These are phyloP conservation scores for Elongisporangium prolatum DNA, from an alignment of 352 stramenopile genomes.

Conservation along the genomic window DNA sequence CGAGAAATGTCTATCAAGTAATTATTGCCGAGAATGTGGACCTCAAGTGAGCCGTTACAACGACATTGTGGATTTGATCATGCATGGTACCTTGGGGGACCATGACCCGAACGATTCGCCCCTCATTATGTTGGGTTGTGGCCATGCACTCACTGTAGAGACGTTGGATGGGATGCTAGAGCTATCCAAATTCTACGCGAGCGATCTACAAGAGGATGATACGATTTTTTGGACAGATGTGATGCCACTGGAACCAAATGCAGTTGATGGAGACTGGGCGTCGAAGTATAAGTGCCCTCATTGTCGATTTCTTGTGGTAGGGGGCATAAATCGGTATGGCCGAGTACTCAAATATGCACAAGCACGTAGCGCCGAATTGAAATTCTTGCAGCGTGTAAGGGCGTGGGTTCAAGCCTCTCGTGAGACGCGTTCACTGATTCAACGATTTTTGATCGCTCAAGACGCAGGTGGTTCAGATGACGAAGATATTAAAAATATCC, in stretches of 20 bases:
- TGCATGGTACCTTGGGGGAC: neutral
- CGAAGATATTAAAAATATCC: neutral
- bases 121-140: neutral
- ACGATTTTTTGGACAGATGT: neutral
- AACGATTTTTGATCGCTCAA: neutral
- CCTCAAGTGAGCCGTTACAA: neutral
- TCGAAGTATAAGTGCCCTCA: neutral
- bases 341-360: neutral
- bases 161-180: neutral
- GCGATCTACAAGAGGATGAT: neutral
- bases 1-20: constrained; percentile 48
- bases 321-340: neutral
- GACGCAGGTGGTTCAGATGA: neutral
- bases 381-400: neutral
- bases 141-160: neutral
- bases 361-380: neutral
- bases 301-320: neutral
- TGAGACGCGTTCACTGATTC: neutral
- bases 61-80: neutral
- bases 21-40: constrained; percentile 26
- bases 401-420: neutral
- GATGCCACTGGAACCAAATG: neutral
- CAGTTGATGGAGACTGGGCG: neutral
- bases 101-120: neutral
- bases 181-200: neutral